These are phyloP conservation scores for Blastobotrys peoriensis DNA, from an alignment of 805 yeast species.

Conservation along the genomic window DNA sequence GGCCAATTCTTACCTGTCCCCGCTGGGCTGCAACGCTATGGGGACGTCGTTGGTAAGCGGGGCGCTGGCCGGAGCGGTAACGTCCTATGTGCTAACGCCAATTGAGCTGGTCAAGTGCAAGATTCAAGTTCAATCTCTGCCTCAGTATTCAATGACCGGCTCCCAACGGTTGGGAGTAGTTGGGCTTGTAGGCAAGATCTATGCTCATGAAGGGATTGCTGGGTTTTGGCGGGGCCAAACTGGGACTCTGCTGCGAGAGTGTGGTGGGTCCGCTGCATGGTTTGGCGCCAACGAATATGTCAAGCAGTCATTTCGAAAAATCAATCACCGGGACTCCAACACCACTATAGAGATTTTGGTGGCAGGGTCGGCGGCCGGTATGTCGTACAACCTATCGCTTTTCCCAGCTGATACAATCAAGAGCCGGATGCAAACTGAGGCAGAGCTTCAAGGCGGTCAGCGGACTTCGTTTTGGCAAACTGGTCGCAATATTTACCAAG, in stretches of 20 bases:
- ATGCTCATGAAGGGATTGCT: slow-evolving; percentile 47
- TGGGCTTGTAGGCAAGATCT: slow-evolving; percentile 38
- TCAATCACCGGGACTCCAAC: slow-evolving; percentile 8
- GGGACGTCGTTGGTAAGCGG: slow-evolving; percentile 58
- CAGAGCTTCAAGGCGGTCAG: slow-evolving; percentile 33
- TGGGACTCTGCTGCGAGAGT: slow-evolving; percentile 74
- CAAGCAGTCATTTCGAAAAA: slow-evolving; percentile 10
- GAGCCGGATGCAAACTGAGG: slow-evolving; percentile 70
- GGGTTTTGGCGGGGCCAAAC: slow-evolving; percentile 89
- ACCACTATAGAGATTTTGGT: slow-evolving; percentile 49
- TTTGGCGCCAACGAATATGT: slow-evolving; percentile 78
- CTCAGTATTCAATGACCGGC: slow-evolving; percentile 1
- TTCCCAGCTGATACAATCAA: slow-evolving; percentile 92
- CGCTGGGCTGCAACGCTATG: slow-evolving; percentile 24
- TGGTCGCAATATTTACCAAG: slow-evolving; percentile 35
- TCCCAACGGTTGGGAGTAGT: slow-evolving; percentile 14
- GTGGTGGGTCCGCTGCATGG: slow-evolving; percentile 91
- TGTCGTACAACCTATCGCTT: slow-evolving; percentile 68
- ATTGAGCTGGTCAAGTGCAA: slow-evolving; percentile 88
- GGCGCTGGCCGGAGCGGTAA: slow-evolving; percentile 73
- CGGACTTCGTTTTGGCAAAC: slow-evolving; percentile 30
- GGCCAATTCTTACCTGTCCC: background rate
- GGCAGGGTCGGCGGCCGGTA: slow-evolving; percentile 86
- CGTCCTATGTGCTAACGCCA: slow-evolving; percentile 82
- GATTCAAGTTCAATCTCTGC: slow-evolving; percentile 60